phyloP scores from a whole-genome alignment of 169 alveolate genomes.

The Nephromyces sp. region DNA sequence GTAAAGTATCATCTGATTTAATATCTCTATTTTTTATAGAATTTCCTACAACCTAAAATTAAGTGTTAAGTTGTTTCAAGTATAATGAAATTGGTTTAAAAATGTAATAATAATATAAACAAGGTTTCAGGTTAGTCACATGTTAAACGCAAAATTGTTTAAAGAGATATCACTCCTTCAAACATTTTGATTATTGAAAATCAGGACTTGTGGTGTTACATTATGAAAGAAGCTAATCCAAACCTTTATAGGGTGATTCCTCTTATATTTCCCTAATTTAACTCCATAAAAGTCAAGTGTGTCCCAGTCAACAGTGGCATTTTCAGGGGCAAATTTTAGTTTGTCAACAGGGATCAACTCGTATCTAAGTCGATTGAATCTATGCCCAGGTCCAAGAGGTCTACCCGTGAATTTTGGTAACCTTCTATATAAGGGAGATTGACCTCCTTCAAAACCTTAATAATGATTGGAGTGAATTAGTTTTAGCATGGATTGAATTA shows the following conservation, averaged over 20 bases:
- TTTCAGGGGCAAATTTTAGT: background rate
- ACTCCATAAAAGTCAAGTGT: background rate
- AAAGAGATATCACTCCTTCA: no score
- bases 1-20: background rate
- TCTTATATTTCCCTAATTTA: constrained; percentile 4
- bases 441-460: constrained; percentile 36
- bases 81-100: no score
- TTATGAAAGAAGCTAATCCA: no score
- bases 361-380: background rate
- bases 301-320: constrained; percentile 12
- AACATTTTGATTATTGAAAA: no score
- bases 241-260: constrained; percentile 24
- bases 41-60: background rate
- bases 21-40: background rate
- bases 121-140: no score
- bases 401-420: constrained; percentile 26
- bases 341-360: constrained; percentile 10
- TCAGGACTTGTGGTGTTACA: no score
- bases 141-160: no score
- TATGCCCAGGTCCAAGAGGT: constrained; percentile 21
- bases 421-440: constrained; percentile 22
- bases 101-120: no score
- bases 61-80: no score
- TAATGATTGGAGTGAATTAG: no score
- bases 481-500: no score